These are phyloP conservation scores for Dipodascopsis uninucleata DNA, from an alignment of 805 yeast species.

Conservation along the genomic window DNA sequence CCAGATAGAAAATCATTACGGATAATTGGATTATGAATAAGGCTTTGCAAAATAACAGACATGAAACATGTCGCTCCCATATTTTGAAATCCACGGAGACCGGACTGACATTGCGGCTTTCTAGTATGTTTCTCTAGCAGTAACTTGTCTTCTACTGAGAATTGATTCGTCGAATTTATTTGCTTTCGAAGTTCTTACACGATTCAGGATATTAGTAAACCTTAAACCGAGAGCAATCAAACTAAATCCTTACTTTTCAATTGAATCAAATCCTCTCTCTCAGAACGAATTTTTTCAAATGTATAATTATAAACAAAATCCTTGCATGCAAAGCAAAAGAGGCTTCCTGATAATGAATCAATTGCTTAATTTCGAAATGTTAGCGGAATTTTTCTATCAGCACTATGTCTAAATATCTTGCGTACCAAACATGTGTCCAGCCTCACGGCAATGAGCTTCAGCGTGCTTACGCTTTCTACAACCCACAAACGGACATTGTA, in stretches of 20 bases:
- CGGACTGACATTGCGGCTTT: slow-evolving; percentile 42
- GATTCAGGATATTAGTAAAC: neutral
- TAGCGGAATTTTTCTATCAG: neutral
- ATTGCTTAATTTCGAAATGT: slow-evolving; percentile 50
- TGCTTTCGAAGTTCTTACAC: slow-evolving; percentile 8
- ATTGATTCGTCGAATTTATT: neutral
- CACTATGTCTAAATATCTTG: no score
- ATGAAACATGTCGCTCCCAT: slow-evolving; percentile 98
- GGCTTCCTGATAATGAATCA: slow-evolving; percentile 61
- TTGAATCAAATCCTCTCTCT: slow-evolving; percentile 3
- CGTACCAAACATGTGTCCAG: slow-evolving; percentile 30
- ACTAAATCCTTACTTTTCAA: slow-evolving; percentile 7
- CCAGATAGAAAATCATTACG: slow-evolving; percentile 75
- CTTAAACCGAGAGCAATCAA: neutral
- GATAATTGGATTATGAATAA: slow-evolving; percentile 86
- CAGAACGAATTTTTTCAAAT: slow-evolving; percentile 51
- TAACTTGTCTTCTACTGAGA: slow-evolving; percentile 14
- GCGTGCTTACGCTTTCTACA: slow-evolving; percentile 26
- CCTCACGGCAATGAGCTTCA: slow-evolving; percentile 24
- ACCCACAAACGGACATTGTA: slow-evolving; percentile 29
- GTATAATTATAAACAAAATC: slow-evolving; percentile 62
- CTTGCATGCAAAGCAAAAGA: slow-evolving; percentile 77
- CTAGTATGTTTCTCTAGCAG: slow-evolving; percentile 17
- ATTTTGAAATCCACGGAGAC: slow-evolving; percentile 82
- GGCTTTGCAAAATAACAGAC: slow-evolving; percentile 85